Percentiles rank a stretch among this genome's conserved stretches.
Evolutionary conservation across 2,329 filamentous ascomycete species (phyloP).

Genomic region (Aspergillus calidoustus): DNA sequence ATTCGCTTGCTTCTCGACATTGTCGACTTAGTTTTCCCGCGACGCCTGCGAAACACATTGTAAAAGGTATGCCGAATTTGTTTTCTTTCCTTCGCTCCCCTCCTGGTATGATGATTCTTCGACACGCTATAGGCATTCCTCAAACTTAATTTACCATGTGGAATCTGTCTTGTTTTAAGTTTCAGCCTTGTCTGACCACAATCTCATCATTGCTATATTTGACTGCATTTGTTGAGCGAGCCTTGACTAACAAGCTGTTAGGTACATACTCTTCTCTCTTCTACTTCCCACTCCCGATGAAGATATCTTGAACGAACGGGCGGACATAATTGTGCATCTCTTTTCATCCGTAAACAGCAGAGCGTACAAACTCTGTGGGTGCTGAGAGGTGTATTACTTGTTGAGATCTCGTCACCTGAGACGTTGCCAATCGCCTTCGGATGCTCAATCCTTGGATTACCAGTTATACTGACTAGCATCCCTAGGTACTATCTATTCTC

Average conservation of each 20-base stretch:
- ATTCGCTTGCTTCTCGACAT: slow-evolving; percentile 6
- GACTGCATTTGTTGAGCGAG: slow-evolving; percentile 22
- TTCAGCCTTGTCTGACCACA: slow-evolving; percentile 70
- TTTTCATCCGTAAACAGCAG: slow-evolving; percentile 58
- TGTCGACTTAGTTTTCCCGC: neutral
- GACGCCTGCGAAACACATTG: slow-evolving; percentile 11
- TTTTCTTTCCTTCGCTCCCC: slow-evolving; percentile 18
- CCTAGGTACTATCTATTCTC: slow-evolving; percentile 33
- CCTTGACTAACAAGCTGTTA: slow-evolving; percentile 39
- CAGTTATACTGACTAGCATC: slow-evolving; percentile 27
- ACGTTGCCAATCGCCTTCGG: slow-evolving; percentile 35
- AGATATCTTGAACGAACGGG: slow-evolving; percentile 70
- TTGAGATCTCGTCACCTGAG: slow-evolving; percentile 73
- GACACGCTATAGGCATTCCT: slow-evolving; percentile 71
- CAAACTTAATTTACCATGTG: slow-evolving; percentile 67
- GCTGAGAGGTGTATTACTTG: slow-evolving; percentile 61
- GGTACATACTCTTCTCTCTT: slow-evolving; percentile 35
- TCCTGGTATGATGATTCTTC: slow-evolving; percentile 62
- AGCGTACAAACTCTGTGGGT: slow-evolving; percentile 69
- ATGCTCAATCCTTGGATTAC: slow-evolving; percentile 22
- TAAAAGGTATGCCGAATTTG: slow-evolving; percentile 50
- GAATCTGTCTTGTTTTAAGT: slow-evolving; percentile 67
- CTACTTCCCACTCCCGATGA: slow-evolving; percentile 51
- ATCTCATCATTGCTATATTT: slow-evolving; percentile 24
- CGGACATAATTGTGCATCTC: slow-evolving; percentile 65